A percentile compares a stretch with the other conserved stretches of the same genome.
These are phyloP conservation scores for Taiozyma sp. DNA, from an alignment of 1,139 yeast species.

Conservation along the genomic window DNA sequence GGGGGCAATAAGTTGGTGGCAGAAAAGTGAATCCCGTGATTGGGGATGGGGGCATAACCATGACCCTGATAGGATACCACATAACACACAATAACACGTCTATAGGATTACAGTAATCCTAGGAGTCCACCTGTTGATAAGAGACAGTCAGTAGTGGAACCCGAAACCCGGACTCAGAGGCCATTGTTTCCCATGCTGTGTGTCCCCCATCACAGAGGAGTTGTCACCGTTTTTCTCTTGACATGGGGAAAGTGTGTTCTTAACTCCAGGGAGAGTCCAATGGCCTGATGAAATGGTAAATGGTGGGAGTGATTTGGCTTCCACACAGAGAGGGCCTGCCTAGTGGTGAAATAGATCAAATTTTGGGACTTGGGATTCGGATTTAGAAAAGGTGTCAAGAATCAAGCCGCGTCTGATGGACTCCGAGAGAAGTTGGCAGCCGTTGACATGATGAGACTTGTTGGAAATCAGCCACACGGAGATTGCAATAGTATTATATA, in stretches of 20 bases:
- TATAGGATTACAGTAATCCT: no score
- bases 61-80: no score
- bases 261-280: background rate
- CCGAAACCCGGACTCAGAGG: background rate
- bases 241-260: background rate
- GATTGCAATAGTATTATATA: no score
- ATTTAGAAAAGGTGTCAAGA: background rate
- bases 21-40: no score
- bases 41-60: no score
- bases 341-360: background rate
- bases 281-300: no score
- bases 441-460: no score
- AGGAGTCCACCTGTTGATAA: no score
- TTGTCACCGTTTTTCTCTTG: background rate
- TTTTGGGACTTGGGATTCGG: background rate
- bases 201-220: background rate
- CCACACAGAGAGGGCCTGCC: no score
- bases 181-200: background rate
- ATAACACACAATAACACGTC: no score
- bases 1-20: no score
- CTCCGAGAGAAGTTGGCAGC: background rate
- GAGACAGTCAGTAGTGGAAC: background rate
- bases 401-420: background rate
- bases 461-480: background rate
- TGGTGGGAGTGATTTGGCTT: no score